Base-by-base conservation (phyloP, 2,329 filamentous ascomycete species). In the Alternaria brassicae region DNA sequence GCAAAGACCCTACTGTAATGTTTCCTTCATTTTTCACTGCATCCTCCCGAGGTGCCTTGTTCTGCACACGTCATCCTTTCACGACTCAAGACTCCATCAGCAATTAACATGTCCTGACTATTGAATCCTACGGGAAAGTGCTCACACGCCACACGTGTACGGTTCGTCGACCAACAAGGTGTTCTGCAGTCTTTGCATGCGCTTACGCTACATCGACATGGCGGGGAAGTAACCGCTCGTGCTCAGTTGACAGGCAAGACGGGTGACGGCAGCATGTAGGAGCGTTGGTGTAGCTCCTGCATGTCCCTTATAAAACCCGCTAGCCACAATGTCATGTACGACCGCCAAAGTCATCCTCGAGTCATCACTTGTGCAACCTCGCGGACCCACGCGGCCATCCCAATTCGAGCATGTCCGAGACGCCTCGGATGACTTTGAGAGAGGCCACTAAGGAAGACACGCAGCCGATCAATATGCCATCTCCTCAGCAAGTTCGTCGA, bases 401-500 rank as follows among this genome's bases (percentile, higher is more conserved):
- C 15, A 34, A 17, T 30, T 28, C 44, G 6, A 48, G 13, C 23
- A 44, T 28, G 28, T 23, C 7, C 39, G 47, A 21, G 19, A 54
- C 39, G 32, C 15, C 39, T 21, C 30, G 52, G 27, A 27, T 23
- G 25, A 8, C 25, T n/a, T 15, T 32, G 21, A 17, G n/a, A 37
- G 13, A 25, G 23, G 45, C 44, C n/a, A 21, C 34, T 17, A 13
- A 4, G 27, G 28, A 45, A 27, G 39, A 17, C 44, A 13, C 23
- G 34, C 30, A 25, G 15, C 41, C 19, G 32, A 39, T 42, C 23
- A 13, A 36, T 8, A 61, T 64, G 50, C 53, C 56, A 8, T 52
- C 44, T 15, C 44, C 34, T 37, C 45, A 56, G 17, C 61, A 57
- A 62, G 59, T 64, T 57, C 36, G 61, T 64, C 25, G 25, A 54